phyloP scores from a whole-genome alignment of 2,329 filamentous ascomycete species.

The Alternaria metachromatica region DNA sequence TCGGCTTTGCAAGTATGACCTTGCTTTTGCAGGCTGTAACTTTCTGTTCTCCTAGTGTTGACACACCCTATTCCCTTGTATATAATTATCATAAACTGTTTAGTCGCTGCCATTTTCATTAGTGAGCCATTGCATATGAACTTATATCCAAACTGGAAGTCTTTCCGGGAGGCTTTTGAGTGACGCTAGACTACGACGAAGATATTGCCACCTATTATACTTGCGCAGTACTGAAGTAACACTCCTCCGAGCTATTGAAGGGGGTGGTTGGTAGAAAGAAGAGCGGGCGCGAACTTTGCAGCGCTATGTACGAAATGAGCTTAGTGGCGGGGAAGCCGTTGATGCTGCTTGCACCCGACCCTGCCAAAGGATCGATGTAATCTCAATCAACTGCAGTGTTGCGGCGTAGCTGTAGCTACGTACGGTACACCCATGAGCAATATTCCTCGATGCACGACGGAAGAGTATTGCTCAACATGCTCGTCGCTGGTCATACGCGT shows the following conservation, averaged over 20 bases:
- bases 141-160: no score
- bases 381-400: neutral
- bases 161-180: no score
- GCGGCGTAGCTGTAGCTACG: neutral
- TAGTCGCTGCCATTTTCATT: no score
- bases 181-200: no score
- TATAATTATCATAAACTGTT: no score
- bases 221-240: no score
- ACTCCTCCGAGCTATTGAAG: no score
- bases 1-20: neutral
- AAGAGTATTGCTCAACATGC: no score
- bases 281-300: neutral
- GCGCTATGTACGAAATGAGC: neutral
- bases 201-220: no score
- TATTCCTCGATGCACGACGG: neutral
- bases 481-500: no score
- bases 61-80: no score
- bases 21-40: neutral
- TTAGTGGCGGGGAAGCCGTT: neutral
- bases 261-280: neutral
- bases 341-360: neutral
- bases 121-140: no score
- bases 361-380: neutral
- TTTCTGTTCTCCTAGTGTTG: neutral
- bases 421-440: neutral